Evolutionary conservation across 2,329 filamentous ascomycete genomes (phyloP).

Genomic region (Leptographium lundbergii): DNA sequence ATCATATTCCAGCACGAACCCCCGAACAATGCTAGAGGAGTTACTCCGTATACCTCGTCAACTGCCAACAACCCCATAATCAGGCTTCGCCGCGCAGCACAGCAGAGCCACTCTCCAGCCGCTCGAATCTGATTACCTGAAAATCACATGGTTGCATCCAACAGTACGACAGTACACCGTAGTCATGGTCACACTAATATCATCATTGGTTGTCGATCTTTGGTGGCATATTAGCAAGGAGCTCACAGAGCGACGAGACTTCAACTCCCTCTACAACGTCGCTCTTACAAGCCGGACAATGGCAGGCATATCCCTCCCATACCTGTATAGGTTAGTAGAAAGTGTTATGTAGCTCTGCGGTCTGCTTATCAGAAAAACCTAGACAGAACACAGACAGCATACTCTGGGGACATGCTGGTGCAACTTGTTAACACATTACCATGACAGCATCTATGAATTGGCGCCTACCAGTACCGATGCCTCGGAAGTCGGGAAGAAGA

Average conservation of each 20-base stretch:
- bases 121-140: neutral
- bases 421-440: neutral
- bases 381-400: too few species aligned
- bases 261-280: conserved; percentile 47
- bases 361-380: too few species aligned
- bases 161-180: neutral
- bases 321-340: conserved; percentile 44
- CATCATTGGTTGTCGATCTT: conserved; percentile 47
- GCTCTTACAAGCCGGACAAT: conserved; percentile 41
- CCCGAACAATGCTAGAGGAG: neutral
- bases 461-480: conserved; percentile 28
- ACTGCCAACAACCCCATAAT: too few species aligned
- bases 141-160: neutral
- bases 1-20: neutral
- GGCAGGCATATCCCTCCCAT: conserved; percentile 44
- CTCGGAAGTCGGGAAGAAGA: conserved; percentile 25
- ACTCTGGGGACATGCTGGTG: too few species aligned
- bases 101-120: too few species aligned
- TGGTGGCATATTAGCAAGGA: conserved; percentile 48
- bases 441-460: conserved; percentile 31
- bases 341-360: too few species aligned
- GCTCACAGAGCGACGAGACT: conserved; percentile 41
- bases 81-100: too few species aligned
- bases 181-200: neutral
- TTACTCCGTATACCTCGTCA: neutral